Percentiles rank a stretch among this genome's conserved stretches.
These are phyloP conservation scores for Macrolepiota albuminosa DNA, from an alignment of 768 basidiomycete genomes.

Conservation along the genomic window DNA sequence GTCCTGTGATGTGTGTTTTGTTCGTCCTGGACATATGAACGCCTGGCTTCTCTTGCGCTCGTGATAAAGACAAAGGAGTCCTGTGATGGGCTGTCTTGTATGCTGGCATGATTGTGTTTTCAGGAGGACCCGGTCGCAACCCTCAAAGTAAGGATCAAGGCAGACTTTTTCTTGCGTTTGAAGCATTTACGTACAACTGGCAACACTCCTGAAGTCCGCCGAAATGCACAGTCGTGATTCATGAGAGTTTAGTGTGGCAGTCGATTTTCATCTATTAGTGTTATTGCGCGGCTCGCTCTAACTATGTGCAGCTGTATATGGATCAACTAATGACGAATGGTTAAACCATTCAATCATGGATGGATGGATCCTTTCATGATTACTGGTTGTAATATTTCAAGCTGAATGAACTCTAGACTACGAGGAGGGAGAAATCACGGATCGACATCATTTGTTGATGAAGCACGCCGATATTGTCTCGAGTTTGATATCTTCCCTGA, in stretches of 20 bases:
- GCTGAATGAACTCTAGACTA: background rate
- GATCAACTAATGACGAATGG: too few species aligned
- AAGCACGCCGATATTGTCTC: background rate
- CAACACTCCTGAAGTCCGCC: background rate
- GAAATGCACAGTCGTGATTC: background rate
- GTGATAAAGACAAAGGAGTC: too few species aligned
- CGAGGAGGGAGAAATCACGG: background rate
- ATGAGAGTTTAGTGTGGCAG: background rate
- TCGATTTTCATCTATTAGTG: background rate
- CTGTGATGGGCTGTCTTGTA: background rate
- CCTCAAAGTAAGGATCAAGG: background rate
- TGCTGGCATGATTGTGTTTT: background rate
- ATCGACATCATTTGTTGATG: background rate
- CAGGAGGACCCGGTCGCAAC: background rate
- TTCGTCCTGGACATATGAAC: background rate
- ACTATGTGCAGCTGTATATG: background rate
- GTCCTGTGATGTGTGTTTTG: background rate
- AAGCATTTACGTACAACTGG: background rate
- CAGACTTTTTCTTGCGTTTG: background rate
- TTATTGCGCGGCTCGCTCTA: background rate
- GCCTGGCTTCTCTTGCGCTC: background rate
- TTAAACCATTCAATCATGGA: background rate
- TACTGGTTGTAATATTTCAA: background rate
- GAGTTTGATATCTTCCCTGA: background rate
- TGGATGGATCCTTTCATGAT: background rate